Base-by-base conservation (phyloP, 768 basidiomycete species). In the Collybia mongolica region DNA sequence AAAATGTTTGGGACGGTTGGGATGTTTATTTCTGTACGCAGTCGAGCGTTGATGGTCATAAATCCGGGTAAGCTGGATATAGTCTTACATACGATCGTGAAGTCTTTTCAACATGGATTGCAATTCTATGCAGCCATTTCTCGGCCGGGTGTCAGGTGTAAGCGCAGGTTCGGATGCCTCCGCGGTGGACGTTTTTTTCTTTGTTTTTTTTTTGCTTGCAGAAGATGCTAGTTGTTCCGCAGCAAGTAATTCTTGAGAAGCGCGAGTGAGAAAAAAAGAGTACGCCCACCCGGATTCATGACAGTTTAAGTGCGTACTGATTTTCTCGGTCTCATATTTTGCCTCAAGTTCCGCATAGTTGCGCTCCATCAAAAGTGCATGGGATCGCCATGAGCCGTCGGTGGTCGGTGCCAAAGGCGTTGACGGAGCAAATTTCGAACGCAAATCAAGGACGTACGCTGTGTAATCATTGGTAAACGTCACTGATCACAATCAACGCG, bases 361-460 rank as follows among this genome's bases (percentile, higher is more conserved):
- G 43, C 55, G 64, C 51, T 81, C 79, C 19, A 81, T 59, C 19
- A 62, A 57, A n/a, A 75, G 60, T 1, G 71, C 78, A 47, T 68
- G 70, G 5, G 56, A 64, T 39, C 69, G 70, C 79, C 79, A 80
- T 23, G 57, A 58, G 12, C 53, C 52, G 11, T 67, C 66, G 17
- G 53, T 24, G 37, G 49, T 54, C 41, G 60, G 53, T 24, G 62
- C 51, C 35, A 52, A 39, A 14, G 61, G 50, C 14, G 35, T 49
- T 14, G 62, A 56, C 5, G 66, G 39, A 17, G 66, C 59, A 56
- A 79, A 76, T 24, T 51, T 60, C 5, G 64, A 54, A 29, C 62
- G 66, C 28, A 82, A 60, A 53, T 77, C 71, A 11, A 75, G 64
- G 19, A 75, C 65, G 60, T 76, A 79, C 41, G 74, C 80, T 81